These are phyloP conservation scores for Leishmania turanica DNA, from an alignment of 208 protist species.

Conservation along the genomic window DNA sequence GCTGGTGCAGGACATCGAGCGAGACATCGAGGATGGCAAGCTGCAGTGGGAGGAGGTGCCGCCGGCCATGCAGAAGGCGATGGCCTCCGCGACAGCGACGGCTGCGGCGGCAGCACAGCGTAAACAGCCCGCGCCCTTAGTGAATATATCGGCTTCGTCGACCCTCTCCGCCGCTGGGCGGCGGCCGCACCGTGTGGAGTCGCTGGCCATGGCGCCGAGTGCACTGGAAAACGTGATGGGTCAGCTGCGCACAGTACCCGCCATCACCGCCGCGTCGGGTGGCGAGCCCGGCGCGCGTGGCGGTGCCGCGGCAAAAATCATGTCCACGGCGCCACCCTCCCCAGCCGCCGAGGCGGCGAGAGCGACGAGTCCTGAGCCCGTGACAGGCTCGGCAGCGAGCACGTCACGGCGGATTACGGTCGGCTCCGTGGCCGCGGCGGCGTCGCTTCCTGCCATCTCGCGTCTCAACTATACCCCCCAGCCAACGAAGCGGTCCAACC, in stretches of 20 bases:
- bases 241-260: conserved; percentile 14
- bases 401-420: background rate
- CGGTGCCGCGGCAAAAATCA: conserved; percentile 3
- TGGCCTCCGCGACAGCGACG: conserved; percentile 25
- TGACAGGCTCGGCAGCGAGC: background rate
- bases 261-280: conserved; percentile 14
- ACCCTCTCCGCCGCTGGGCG: conserved; percentile 3
- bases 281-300: background rate
- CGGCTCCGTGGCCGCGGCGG: background rate
- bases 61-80: conserved; percentile 32
- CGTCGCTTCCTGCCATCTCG: conserved; percentile 28
- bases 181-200: conserved; percentile 7
- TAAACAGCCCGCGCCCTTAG: background rate
- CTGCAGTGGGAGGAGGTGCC: conserved; percentile 63
- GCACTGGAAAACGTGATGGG: conserved; percentile 29
- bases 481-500: conserved; percentile 17
- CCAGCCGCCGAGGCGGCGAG: background rate
- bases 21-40: conserved; percentile 55
- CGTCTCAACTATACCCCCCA: conserved; percentile 22
- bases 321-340: conserved; percentile 12
- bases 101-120: conserved; percentile 4
- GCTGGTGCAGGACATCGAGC: conserved; percentile 40
- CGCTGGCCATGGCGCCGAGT: conserved; percentile 21
- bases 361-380: background rate
- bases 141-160: background rate